phyloP scores from a whole-genome alignment of 1,284 basidiomycete species.

The Ustilago shanxiensis region DNA sequence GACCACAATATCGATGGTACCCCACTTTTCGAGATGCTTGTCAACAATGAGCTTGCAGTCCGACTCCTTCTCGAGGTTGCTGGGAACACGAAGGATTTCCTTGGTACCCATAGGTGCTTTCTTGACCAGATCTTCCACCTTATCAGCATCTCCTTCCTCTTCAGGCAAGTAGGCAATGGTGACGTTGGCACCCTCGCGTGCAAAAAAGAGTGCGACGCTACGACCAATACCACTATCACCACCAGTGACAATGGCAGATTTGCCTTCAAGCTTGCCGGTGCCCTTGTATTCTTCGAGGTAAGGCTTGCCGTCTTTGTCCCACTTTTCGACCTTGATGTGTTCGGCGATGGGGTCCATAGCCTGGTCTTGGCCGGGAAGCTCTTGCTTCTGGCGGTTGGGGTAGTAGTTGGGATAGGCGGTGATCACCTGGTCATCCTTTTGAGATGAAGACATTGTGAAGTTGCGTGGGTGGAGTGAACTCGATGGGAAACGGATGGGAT shows the following conservation, averaged over 20 bases:
- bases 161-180: slow-evolving; percentile 77
- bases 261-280: slow-evolving; percentile 74
- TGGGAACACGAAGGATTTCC: slow-evolving; percentile 72
- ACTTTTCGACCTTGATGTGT: slow-evolving; percentile 74
- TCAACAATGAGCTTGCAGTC: slow-evolving; percentile 73
- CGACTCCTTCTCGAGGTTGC: slow-evolving; percentile 71
- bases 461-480: neutral
- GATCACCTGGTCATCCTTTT: slow-evolving; percentile 46
- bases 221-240: slow-evolving; percentile 78
- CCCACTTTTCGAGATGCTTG: slow-evolving; percentile 73
- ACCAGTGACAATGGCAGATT: slow-evolving; percentile 76
- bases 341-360: slow-evolving; percentile 73
- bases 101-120: slow-evolving; percentile 58
- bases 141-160: slow-evolving; percentile 74
- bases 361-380: slow-evolving; percentile 53
- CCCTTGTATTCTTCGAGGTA: slow-evolving; percentile 74
- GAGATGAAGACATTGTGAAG: slow-evolving; percentile 37
- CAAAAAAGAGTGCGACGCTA: slow-evolving; percentile 76
- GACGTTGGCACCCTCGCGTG: slow-evolving; percentile 78
- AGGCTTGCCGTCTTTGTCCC: slow-evolving; percentile 76
- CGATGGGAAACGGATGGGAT: neutral
- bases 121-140: slow-evolving; percentile 46
- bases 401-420: slow-evolving; percentile 62
- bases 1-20: slow-evolving; percentile 70
- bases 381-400: slow-evolving; percentile 52